These are phyloP conservation scores for Phialophora macrospora DNA, from an alignment of 2,329 filamentous ascomycete species.

Conservation along the genomic window DNA sequence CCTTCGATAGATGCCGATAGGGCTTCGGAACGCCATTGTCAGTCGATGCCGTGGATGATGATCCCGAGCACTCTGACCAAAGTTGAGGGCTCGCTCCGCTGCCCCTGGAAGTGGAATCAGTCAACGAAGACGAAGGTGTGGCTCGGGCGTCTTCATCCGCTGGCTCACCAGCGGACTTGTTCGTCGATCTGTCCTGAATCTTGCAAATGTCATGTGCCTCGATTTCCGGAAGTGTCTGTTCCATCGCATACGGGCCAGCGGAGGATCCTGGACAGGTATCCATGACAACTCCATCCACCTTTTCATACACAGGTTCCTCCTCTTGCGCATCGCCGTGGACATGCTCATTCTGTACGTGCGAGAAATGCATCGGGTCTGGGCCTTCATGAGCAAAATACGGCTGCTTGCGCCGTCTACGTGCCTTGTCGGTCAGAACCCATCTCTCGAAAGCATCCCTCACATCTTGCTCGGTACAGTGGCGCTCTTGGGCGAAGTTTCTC, in stretches of 20 bases:
- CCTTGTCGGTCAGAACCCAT: neutral
- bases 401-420: neutral
- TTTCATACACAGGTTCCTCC: neutral
- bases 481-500: neutral
- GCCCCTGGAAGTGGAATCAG: neutral
- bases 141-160: neutral
- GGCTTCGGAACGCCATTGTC: neutral
- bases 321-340: neutral
- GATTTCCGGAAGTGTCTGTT: constrained; percentile 5
- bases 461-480: neutral
- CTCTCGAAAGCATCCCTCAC: constrained; percentile 7
- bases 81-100: neutral
- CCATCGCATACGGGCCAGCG: neutral
- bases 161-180: neutral
- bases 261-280: neutral
- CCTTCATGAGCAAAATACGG: neutral
- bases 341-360: neutral
- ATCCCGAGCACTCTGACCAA: neutral
- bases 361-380: neutral
- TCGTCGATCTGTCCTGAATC: neutral
- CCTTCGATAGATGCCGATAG: neutral
- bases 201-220: constrained; percentile 1
- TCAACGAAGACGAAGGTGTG: neutral
- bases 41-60: neutral
- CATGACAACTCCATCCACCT: neutral